Evolutionary conservation across 2,329 filamentous ascomycete species (phyloP).

Genomic region (Botrytis cinerea): DNA sequence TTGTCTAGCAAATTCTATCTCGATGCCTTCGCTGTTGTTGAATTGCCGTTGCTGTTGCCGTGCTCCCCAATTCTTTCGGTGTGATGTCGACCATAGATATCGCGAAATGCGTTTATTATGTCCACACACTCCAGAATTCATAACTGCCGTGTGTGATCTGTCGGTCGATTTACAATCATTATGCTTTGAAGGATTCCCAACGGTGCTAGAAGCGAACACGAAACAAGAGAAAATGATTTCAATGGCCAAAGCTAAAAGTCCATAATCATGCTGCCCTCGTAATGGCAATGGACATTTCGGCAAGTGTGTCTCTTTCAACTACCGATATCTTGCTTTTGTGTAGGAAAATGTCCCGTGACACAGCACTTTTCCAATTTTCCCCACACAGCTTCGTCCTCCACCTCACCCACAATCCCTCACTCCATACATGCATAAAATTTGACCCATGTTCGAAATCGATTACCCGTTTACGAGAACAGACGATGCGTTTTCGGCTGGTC

Average conservation of each 20-base stretch:
- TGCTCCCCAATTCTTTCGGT: neutral
- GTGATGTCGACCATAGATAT: neutral
- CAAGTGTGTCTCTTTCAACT: constrained; percentile 10
- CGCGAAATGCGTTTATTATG: neutral
- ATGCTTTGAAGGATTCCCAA: neutral
- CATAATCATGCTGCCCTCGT: neutral
- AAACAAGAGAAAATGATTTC: neutral
- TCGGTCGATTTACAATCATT: neutral
- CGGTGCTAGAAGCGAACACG: neutral
- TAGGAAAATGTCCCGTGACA: neutral
- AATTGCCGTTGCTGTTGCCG: neutral
- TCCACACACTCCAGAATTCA: neutral
- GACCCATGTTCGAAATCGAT: neutral
- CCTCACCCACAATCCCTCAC: neutral
- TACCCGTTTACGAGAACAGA: no score
- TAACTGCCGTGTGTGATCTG: constrained; percentile 5
- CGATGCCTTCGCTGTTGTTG: neutral
- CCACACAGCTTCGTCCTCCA: constrained; percentile 2
- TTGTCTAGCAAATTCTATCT: neutral
- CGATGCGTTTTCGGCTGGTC: neutral
- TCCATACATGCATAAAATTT: neutral
- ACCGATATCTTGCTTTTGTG: neutral
- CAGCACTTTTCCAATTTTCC: neutral
- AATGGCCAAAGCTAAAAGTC: neutral
- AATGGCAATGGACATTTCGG: neutral